These are phyloP conservation scores for Paramyrothecium roridum DNA, from an alignment of 2,329 filamentous ascomycete genomes.

Conservation along the genomic window DNA sequence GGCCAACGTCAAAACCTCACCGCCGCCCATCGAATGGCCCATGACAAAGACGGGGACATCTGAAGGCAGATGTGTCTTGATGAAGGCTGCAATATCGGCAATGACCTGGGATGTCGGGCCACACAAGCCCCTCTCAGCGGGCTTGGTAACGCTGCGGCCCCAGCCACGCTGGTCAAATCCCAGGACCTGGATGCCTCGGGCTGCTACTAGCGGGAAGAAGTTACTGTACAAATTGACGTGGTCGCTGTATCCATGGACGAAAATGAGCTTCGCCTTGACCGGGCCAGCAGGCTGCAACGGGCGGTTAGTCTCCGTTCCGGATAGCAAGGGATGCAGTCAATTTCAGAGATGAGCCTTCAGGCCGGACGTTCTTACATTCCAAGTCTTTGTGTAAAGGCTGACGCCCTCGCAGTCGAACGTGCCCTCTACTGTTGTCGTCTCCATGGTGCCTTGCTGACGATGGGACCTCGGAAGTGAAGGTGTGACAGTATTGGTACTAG, in stretches of 20 bases:
- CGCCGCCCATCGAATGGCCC: slow-evolving; percentile 91
- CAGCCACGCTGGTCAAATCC: slow-evolving; percentile 86
- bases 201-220: slow-evolving; percentile 69
- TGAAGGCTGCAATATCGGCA: slow-evolving; percentile 74
- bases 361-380: slow-evolving; percentile 42
- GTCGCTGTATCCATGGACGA: slow-evolving; percentile 89
- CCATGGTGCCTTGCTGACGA: neutral
- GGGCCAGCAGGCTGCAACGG: slow-evolving; percentile 47
- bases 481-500: neutral
- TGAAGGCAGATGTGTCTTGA: slow-evolving; percentile 55
- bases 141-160: slow-evolving; percentile 67
- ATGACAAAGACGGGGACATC: slow-evolving; percentile 72
- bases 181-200: slow-evolving; percentile 70
- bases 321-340: too few species aligned
- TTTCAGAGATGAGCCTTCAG: neutral
- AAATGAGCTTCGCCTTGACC: slow-evolving; percentile 68
- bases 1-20: slow-evolving; percentile 64
- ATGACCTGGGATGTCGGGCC: slow-evolving; percentile 73
- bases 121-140: slow-evolving; percentile 65
- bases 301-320: neutral
- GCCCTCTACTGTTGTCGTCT: slow-evolving; percentile 45
- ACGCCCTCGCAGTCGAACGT: slow-evolving; percentile 41
- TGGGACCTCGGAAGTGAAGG: neutral
- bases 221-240: slow-evolving; percentile 74
- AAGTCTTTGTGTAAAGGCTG: slow-evolving; percentile 55